Percentiles rank a stretch among this genome's conserved stretches.
These are phyloP conservation scores for Saccharomyces eubayanus DNA, from an alignment of 805 yeast species.

Conservation along the genomic window DNA sequence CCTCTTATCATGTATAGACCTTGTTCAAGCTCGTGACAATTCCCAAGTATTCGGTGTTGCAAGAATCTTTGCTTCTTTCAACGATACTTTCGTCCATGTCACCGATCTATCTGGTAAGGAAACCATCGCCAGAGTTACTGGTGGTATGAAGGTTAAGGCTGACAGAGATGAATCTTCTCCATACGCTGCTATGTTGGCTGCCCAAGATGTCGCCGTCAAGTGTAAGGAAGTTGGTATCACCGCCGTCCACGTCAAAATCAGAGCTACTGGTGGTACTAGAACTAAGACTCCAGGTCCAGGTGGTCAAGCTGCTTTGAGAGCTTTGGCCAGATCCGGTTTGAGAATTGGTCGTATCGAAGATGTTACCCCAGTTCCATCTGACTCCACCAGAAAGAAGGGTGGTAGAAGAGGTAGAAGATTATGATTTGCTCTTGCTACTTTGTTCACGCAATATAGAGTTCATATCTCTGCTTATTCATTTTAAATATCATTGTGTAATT, in stretches of 20 bases:
- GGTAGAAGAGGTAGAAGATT: constrained; percentile 99
- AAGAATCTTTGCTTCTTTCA: constrained; percentile 98
- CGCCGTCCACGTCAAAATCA: constrained; percentile 98
- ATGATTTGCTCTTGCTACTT: constrained; percentile 33
- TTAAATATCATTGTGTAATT: background rate
- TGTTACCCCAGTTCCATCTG: constrained; percentile 99
- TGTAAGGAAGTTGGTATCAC: constrained; percentile 99
- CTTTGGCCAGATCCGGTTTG: constrained; percentile 98
- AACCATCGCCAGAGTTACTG: constrained; percentile 99
- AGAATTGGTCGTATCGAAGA: constrained; percentile 99
- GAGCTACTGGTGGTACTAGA: constrained; percentile 99
- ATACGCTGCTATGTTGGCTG: constrained; percentile 99
- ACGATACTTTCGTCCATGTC: constrained; percentile 99
- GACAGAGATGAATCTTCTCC: constrained; percentile 99
- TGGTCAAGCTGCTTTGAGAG: constrained; percentile 99
- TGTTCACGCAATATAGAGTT: background rate
- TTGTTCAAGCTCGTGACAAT: constrained; percentile 80
- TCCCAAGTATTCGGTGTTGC: constrained; percentile 99
- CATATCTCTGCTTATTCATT: background rate
- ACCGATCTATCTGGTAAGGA: constrained; percentile 99
- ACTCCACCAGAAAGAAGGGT: constrained; percentile 99
- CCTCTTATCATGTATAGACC: constrained; percentile 25
- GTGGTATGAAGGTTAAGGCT: constrained; percentile 99
- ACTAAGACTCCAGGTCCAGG: constrained; percentile 99
- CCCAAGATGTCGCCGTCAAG: constrained; percentile 98